These are phyloP conservation scores for Gloeopeniophorella convolvens DNA, from an alignment of 768 basidiomycete genomes.

Conservation along the genomic window DNA sequence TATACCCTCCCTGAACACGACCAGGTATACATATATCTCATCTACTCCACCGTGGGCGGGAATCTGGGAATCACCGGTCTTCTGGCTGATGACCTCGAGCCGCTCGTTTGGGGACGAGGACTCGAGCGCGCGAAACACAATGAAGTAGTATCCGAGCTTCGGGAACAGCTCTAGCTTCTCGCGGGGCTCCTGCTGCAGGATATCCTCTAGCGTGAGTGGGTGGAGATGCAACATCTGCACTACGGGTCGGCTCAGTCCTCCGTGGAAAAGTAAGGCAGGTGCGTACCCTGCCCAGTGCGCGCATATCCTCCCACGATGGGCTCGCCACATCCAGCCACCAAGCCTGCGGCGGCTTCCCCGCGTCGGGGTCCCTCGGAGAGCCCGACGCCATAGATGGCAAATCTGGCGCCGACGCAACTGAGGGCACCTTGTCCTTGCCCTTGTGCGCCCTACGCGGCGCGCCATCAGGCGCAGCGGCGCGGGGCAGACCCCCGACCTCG, in stretches of 20 bases:
- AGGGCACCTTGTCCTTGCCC: slow-evolving; percentile 39
- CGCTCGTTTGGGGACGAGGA: slow-evolving; percentile 39
- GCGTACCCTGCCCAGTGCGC: slow-evolving; percentile 73
- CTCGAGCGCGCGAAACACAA: slow-evolving; percentile 81
- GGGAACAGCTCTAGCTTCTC: slow-evolving; percentile 89
- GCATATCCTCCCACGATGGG: slow-evolving; percentile 84
- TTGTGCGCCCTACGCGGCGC: slow-evolving; percentile 28
- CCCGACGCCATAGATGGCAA: not conserved
- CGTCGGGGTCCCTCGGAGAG: slow-evolving; percentile 10
- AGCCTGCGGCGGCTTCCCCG: slow-evolving; percentile 37
- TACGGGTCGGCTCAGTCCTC: not conserved
- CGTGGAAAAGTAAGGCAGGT: not conserved
- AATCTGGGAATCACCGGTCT: slow-evolving; percentile 16
- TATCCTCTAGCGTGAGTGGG: slow-evolving; percentile 90
- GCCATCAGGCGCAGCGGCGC: not conserved
- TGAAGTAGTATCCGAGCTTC: slow-evolving; percentile 85
- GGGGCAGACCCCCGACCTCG: not conserved
- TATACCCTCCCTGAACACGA: slow-evolving; percentile 86
- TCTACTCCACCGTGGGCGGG: slow-evolving; percentile 44
- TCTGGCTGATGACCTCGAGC: slow-evolving; percentile 28
- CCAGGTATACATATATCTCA: slow-evolving; percentile 82
- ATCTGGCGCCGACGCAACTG: not conserved
- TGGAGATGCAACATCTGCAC: slow-evolving; percentile 76
- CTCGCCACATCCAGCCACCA: slow-evolving; percentile 93
- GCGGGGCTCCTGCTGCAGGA: slow-evolving; percentile 82